These are phyloP conservation scores for Penicillium expansum DNA, from an alignment of 2,329 filamentous ascomycete genomes.

Conservation along the genomic window DNA sequence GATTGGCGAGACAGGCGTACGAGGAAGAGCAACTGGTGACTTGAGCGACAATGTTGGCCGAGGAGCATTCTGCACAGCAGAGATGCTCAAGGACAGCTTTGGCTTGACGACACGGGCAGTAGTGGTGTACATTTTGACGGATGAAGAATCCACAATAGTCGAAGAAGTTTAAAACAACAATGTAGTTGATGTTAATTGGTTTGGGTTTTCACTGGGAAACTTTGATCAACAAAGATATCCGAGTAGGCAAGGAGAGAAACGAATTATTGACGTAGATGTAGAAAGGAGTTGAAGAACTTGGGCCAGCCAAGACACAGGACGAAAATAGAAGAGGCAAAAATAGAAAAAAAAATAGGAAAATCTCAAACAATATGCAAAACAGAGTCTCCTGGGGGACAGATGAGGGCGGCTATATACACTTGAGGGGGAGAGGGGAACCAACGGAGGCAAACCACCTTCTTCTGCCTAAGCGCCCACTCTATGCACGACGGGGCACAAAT, in stretches of 20 bases:
- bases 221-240: slow-evolving; percentile 38
- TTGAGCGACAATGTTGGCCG: slow-evolving; percentile 44
- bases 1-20: slow-evolving; percentile 46
- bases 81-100: slow-evolving; percentile 49
- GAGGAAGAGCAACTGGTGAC: slow-evolving; percentile 41
- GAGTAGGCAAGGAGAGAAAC: slow-evolving; percentile 5
- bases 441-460: not conserved
- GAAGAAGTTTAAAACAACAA: slow-evolving; percentile 4
- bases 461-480: slow-evolving; percentile 19
- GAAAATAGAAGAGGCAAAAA: slow-evolving; percentile 36
- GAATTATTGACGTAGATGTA: slow-evolving; percentile 19
- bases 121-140: slow-evolving; percentile 41
- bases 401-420: slow-evolving; percentile 38
- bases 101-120: slow-evolving; percentile 42
- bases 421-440: slow-evolving; percentile 6
- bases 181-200: not conserved
- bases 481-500: slow-evolving; percentile 23
- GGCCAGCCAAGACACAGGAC: slow-evolving; percentile 44
- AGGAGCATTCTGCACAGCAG: slow-evolving; percentile 34
- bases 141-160: not conserved
- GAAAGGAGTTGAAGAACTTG: slow-evolving; percentile 31
- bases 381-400: slow-evolving; percentile 9
- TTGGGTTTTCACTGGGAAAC: slow-evolving; percentile 13
- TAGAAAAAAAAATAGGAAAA: slow-evolving; percentile 30
- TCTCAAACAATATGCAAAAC: slow-evolving; percentile 33